Conservation (phyloP, 2,329 filamentous ascomycete genomes). For the Didymella pinodella region DNA sequence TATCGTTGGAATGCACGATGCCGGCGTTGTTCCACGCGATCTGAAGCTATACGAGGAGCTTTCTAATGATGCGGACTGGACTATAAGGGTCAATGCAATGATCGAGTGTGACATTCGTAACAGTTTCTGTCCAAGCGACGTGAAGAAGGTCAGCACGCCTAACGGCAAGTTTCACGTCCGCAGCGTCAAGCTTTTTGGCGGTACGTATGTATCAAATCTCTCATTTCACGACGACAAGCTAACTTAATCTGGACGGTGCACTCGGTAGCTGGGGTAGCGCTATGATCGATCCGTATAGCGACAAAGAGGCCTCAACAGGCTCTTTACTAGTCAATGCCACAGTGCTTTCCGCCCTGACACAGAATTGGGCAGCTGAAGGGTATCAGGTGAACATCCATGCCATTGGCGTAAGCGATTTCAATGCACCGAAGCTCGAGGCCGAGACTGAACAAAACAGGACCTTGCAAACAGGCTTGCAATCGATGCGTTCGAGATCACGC, state of each 20-base stretch:
- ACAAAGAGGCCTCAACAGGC: slow-evolving; percentile 67
- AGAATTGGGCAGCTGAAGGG: slow-evolving; percentile 66
- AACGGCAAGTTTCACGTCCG: slow-evolving; percentile 64
- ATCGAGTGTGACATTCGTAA: slow-evolving; percentile 71
- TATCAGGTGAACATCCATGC: slow-evolving; percentile 77
- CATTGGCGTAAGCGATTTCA: slow-evolving; percentile 58
- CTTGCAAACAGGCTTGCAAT: slow-evolving; percentile 71
- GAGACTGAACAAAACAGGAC: slow-evolving; percentile 50
- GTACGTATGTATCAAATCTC: slow-evolving; percentile 48
- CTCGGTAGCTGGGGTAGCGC: slow-evolving; percentile 76
- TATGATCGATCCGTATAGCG: slow-evolving; percentile 73
- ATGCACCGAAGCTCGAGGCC: background rate
- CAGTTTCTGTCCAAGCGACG: slow-evolving; percentile 66
- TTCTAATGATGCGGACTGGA: slow-evolving; percentile 62
- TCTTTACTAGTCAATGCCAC: slow-evolving; percentile 73
- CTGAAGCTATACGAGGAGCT: slow-evolving; percentile 64
- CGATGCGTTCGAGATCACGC: slow-evolving; percentile 67
- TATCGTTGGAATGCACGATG: slow-evolving; percentile 74
- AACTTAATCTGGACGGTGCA: slow-evolving; percentile 65
- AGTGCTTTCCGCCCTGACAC: slow-evolving; percentile 62
- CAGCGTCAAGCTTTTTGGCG: slow-evolving; percentile 75
- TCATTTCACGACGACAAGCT: slow-evolving; percentile 3
- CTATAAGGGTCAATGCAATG: slow-evolving; percentile 72
- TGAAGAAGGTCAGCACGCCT: slow-evolving; percentile 54
- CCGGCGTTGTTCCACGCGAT: slow-evolving; percentile 66